Evolutionary conservation across 768 basidiomycete genomes (phyloP), one percentile per base, ranked within the genome.

Genomic region (Tricholoma terreum): DNA sequence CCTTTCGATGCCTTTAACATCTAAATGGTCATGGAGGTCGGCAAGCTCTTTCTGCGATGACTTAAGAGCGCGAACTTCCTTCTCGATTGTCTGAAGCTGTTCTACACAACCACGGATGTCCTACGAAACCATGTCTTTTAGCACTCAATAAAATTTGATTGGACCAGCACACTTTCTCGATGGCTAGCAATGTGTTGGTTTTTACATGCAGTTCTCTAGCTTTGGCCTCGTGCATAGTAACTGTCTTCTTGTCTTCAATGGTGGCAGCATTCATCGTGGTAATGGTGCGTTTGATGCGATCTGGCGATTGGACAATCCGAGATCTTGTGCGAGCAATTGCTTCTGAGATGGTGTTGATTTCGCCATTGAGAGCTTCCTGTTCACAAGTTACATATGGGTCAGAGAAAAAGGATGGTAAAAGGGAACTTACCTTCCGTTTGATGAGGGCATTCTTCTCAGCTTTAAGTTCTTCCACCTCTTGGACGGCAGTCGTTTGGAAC

Each of bases 301-400:
- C 94, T 0, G 94, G 94, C 0, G 92, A 94, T 69, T 94, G 91
- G 3, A 97, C 93, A 60, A 97, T 88, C 24, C 93, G 84, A 27
- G 84, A 76, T 50, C 84, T 80, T 0, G 85, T 85, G 42, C 86
- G 83, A 11, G 75, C 72, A 60, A 91, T 85, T 45, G 78, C 75
- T 56, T 90, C 86, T 40, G 80, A 74, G 21, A 86, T 73, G 43
- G 79, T 77, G 6, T 81, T 75, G 9, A 86, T 78, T 50, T 92
- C 87, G 1, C 75, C 75, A 58, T 82, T 83, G 24, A 90, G 74
- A 56, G 71, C 77, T 75, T 90, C 86, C 85, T 87, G 52, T 34
- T 5, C 43, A 21, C 27, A 6, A 14, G 4, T 31, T 6, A 52
- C 19, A 35, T 22, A 40, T 33, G 34, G 35, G 7, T 50, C 12